Evolutionary conservation across 805 yeast genomes (phyloP), one percentile per base, ranked within the genome.

Genomic region (Spencermartinsiella europaea): DNA sequence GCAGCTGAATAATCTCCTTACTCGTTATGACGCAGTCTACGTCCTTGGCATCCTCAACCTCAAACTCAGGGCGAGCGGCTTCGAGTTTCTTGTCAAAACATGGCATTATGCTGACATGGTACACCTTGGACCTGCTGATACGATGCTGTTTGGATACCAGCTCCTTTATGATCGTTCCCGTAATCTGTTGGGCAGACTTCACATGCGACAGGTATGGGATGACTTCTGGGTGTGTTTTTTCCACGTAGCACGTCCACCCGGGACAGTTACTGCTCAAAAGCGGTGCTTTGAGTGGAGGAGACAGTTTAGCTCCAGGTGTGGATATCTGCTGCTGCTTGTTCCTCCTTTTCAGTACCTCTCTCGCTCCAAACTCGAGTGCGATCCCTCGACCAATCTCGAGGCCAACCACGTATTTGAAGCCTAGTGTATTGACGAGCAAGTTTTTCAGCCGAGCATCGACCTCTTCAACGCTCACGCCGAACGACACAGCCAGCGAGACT

Each of bases 11-110:
- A 34, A 93, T 66, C 61, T 93, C 99, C 55, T 80, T 82, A 10
- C 98, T 89, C 0, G 99, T 93, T 19, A 93, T 76, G 2, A 93
- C 99, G 68, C 96, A 86, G 63, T 93, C 97, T 10, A 93, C 97
- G 58, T 88, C 96, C 8, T 67, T 64, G 27, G 48, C 51, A 3
- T 56, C 64, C 3, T 54, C 64, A 2, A 51, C 58, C 16, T 66
- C 71, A 44, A 73, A 68, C 53, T 87, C 96, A 0, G 85, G 82
- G 51, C 98, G 74, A 2, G 95, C 89, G 21, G 96, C 93, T 68
- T 93, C 99, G 36, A 90, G 73, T 64, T 93, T 93, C 67, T 93
- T 93, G 64, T 93, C 99, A 63, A 93, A 93, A 58, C 98, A 91
- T 1, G 99, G 98, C 98, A 91, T 91, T 17, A 93, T 71, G 5